phyloP scores from a whole-genome alignment of 2,329 filamentous ascomycete genomes.

The Beauveria brongniartii region DNA sequence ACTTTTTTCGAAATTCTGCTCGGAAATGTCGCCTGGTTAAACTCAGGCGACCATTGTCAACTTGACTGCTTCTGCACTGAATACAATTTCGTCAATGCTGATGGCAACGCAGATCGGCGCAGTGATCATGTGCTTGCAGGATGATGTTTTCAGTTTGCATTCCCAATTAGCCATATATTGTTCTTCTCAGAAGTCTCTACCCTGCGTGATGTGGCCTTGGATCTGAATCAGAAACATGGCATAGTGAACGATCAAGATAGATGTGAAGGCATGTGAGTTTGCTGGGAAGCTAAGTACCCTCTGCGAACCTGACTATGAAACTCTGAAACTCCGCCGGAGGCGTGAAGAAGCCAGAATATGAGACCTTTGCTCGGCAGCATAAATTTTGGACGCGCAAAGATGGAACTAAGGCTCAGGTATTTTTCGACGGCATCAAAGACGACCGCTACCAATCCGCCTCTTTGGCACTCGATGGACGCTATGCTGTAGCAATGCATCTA shows the following conservation, averaged over 20 bases:
- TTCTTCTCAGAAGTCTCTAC: not conserved
- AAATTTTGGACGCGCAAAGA: no score
- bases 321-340: not conserved
- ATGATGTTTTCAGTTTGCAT: not conserved
- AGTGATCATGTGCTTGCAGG: not conserved
- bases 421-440: no score
- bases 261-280: not conserved
- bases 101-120: not conserved
- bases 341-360: not conserved
- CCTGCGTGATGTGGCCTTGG: not conserved
- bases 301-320: not conserved
- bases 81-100: conserved; percentile 13
- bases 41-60: conserved; percentile 19
- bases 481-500: not conserved
- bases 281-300: not conserved
- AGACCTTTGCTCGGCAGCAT: not conserved
- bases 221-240: not conserved
- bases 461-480: not conserved
- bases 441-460: no score
- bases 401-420: no score
- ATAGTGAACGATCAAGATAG: not conserved
- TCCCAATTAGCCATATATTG: not conserved
- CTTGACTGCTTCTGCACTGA: conserved; percentile 14
- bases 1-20: not conserved
- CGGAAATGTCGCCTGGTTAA: conserved; percentile 13